These are phyloP conservation scores for Penicillium coffeae DNA, from an alignment of 495 filamentous ascomycete genomes.

Conservation along the genomic window DNA sequence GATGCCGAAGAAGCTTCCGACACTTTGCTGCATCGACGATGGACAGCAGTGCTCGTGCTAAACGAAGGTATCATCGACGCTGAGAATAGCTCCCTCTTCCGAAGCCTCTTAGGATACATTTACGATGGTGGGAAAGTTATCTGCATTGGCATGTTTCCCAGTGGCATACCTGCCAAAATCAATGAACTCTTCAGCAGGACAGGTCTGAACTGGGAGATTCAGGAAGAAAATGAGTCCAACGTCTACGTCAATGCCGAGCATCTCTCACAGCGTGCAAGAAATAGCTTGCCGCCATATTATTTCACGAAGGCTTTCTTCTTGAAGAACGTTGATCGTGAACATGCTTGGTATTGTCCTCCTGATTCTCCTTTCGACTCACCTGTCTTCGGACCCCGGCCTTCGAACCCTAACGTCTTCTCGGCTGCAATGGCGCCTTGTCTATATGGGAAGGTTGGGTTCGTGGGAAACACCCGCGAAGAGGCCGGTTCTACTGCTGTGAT, in stretches of 20 bases:
- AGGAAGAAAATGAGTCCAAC: background rate
- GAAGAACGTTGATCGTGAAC: background rate
- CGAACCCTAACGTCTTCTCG: background rate
- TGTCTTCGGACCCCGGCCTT: background rate
- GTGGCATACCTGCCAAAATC: background rate
- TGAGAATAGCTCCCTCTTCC: too few relatives aligned
- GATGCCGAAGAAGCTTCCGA: too few relatives aligned
- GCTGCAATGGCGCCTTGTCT: slow-evolving; percentile 1
- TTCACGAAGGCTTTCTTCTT: background rate
- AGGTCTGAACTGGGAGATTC: slow-evolving; percentile 1
- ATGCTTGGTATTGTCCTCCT: slow-evolving; percentile 2
- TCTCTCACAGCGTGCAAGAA: too few relatives aligned
- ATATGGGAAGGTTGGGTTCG: slow-evolving; percentile 3
- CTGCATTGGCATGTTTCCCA: slow-evolving; percentile 2
- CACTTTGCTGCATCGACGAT: too few relatives aligned
- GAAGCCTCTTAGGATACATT: background rate
- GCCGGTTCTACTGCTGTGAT: background rate
- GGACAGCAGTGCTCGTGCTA: too few relatives aligned
- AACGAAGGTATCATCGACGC: too few relatives aligned
- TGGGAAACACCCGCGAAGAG: background rate
- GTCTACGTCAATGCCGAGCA: background rate
- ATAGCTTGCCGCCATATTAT: too few relatives aligned
- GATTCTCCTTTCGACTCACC: background rate
- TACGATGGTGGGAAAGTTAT: slow-evolving; percentile 4
- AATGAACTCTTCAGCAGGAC: background rate